Base-by-base conservation (phyloP, 2,329 filamentous ascomycete species). In the Claviceps humidiphila region DNA sequence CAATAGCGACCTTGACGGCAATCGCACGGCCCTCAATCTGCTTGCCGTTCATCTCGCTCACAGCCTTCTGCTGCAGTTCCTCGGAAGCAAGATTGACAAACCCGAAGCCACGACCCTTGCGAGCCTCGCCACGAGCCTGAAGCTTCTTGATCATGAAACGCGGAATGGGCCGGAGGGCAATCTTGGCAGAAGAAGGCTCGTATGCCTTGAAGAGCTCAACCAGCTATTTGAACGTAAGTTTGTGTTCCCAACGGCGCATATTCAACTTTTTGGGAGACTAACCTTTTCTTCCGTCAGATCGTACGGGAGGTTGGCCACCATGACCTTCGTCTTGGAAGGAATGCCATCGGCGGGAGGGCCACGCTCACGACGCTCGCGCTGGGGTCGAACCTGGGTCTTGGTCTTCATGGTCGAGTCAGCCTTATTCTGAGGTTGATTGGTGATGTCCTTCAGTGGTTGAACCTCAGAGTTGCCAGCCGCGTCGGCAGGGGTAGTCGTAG, bases 91-190 rank as follows among this genome's bases (percentile, higher is more conserved):
- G 84, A 56, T 89, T 97, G 58, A 98, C 93, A 71, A 98, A 98
- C 60, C 93, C 93, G 70, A 98, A 98, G 60, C 93, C 93, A 77
- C 93, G 93, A 56, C 93, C 93, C 85, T 98, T 98, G 77, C 93
- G 93, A 64, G 91, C 84, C 77, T 98, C 93, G 67, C 90, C 90
- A 68, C 93, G 91, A 65, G 91, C 90, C 76, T 95, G 90, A 57
- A 98, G 88, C 82, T 98, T 98, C 85, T 96, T 96, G 75, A 98
- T 93, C 93, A 98, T 98, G 79, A 97, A 98, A 65, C 91, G 90
- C 62, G 93, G 93, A 61, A 98, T 98, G 50, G 93, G 93, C 64
- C 93, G 91, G 62, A 98, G 88, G 60, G 93, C 93, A 66, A 98
- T 97, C 83, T 97, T 98, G 71, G 93, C 91, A 59, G 89, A 94